phyloP scores from a whole-genome alignment of 2,329 filamentous ascomycete species.

The Epichloe uncinata region DNA sequence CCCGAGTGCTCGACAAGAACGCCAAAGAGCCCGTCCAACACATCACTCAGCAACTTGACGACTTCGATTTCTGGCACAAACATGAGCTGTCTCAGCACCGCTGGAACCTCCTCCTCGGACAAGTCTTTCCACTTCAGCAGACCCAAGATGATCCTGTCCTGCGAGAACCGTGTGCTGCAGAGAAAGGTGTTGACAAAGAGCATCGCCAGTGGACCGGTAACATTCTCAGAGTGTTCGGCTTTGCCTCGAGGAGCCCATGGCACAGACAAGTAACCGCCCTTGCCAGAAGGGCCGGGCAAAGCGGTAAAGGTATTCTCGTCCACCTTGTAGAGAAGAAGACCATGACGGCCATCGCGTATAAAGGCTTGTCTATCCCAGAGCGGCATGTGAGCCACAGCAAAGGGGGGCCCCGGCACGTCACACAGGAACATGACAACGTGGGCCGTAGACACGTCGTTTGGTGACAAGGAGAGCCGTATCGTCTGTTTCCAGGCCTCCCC shows the following conservation, averaged over 20 bases:
- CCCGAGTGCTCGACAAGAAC: slow-evolving; percentile 85
- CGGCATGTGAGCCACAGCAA: slow-evolving; percentile 85
- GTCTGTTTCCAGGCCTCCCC: slow-evolving; percentile 83
- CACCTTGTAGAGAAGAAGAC: slow-evolving; percentile 73
- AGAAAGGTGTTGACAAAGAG: slow-evolving; percentile 72
- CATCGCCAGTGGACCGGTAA: slow-evolving; percentile 69
- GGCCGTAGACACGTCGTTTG: slow-evolving; percentile 65
- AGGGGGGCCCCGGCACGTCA: slow-evolving; percentile 70
- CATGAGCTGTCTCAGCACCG: slow-evolving; percentile 66
- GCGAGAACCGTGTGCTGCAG: slow-evolving; percentile 89
- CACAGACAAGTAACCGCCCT: slow-evolving; percentile 74
- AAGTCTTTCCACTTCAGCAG: slow-evolving; percentile 78
- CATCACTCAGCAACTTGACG: slow-evolving; percentile 80
- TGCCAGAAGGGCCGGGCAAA: slow-evolving; percentile 48
- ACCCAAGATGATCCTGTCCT: slow-evolving; percentile 75
- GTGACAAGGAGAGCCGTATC: slow-evolving; percentile 64
- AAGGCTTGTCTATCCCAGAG: slow-evolving; percentile 90
- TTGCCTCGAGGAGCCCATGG: slow-evolving; percentile 63
- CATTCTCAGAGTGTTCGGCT: slow-evolving; percentile 56
- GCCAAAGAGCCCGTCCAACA: slow-evolving; percentile 82
- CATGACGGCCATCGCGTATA: slow-evolving; percentile 70
- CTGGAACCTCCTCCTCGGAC: slow-evolving; percentile 55
- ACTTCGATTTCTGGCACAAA: slow-evolving; percentile 97
- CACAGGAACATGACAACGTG: slow-evolving; percentile 86
- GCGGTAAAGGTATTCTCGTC: slow-evolving; percentile 75